A percentile compares a stretch with the other conserved stretches of the same genome.
Evolutionary conservation across 2,329 filamentous ascomycete species (phyloP).

Genomic region (Bipolaris cookei): DNA sequence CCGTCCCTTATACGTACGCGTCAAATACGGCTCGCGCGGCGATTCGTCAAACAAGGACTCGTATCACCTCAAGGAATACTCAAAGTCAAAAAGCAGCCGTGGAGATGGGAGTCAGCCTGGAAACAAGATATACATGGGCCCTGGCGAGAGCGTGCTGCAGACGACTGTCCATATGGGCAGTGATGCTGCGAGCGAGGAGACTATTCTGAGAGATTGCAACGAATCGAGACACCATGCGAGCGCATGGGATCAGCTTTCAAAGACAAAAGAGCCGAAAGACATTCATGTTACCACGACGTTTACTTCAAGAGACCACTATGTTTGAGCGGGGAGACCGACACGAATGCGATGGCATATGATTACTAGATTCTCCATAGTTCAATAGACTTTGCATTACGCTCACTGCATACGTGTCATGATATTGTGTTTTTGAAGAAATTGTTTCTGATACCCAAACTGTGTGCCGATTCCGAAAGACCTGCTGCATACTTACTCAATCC

Average conservation of each 20-base stretch:
- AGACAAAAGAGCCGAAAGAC: slow-evolving; percentile 19
- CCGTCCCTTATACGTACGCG: slow-evolving; percentile 50
- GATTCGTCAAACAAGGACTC: slow-evolving; percentile 25
- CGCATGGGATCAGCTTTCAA: slow-evolving; percentile 5
- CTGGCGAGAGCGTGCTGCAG: slow-evolving; percentile 23
- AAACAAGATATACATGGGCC: slow-evolving; percentile 30
- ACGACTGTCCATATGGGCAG: slow-evolving; percentile 30
- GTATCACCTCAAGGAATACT: slow-evolving; percentile 32
- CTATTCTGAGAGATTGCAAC: slow-evolving; percentile 28
- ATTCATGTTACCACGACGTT: slow-evolving; percentile 21
- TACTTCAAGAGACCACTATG: slow-evolving; percentile 13
- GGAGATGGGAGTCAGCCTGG: slow-evolving; percentile 9
- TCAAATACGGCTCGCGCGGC: slow-evolving; percentile 30
- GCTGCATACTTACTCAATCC: background rate
- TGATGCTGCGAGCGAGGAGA: slow-evolving; percentile 38
- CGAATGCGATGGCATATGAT: background rate
- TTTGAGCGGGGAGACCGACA: background rate
- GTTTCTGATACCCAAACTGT: background rate
- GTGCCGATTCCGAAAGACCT: background rate
- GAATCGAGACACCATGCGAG: slow-evolving; percentile 1
- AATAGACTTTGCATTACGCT: background rate
- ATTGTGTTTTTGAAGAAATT: background rate
- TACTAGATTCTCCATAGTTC: background rate
- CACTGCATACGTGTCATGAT: background rate
- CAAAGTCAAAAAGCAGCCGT: slow-evolving; percentile 21